Evolutionary conservation across 2,329 filamentous ascomycete species (phyloP), one percentile per base, ranked within the genome.

Genomic region (Malbranchea cinnamomea): DNA sequence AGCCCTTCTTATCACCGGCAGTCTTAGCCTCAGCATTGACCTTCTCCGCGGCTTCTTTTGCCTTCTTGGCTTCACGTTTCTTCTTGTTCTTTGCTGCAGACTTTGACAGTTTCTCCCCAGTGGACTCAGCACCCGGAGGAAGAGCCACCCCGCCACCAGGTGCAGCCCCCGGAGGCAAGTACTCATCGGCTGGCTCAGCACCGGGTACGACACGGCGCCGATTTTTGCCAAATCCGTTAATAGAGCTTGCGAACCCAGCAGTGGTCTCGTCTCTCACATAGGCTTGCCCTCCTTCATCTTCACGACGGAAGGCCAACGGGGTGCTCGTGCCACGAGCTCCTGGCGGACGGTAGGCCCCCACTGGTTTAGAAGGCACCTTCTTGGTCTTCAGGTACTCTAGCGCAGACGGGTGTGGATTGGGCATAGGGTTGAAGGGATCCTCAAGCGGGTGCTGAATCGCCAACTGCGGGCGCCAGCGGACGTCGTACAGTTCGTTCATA

Each of bases 81-180:
- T 95, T 95, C 72, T 95, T 95, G 61, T 94, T 94, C 69, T 94
- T 94, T 44, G 82, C 63, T 8, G 80, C 84, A 31, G 78, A 73
- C 61, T 89, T 91, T 38, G 80, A 85, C 37, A 89, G 54, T 43
- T 69, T 75, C 43, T 81, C 80, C 37, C 83, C 78, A 20, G 9
- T 20, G 18, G 52, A 68, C 24, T 68, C 63, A 36, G 67, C 71
- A 9, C 78, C 72, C 4, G 69, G 68, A 15, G 75, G 72, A 26
- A 80, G 65, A 38, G 68, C 70, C 23, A 74, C 71, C 24, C 71
- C 73, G 13, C 72, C 72, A 31, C 71, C 72, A 26, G 76, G 72
- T 30, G 69, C 69, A 25, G 78, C 75, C 39, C 77, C 73, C n/a
- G 79, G 71, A 26, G 74, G 69, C 26, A 74, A 57, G 13, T 68